These are phyloP conservation scores for Phascolomyces articulosus DNA, from an alignment of 371 early-diverging fungal species.

Conservation along the genomic window DNA sequence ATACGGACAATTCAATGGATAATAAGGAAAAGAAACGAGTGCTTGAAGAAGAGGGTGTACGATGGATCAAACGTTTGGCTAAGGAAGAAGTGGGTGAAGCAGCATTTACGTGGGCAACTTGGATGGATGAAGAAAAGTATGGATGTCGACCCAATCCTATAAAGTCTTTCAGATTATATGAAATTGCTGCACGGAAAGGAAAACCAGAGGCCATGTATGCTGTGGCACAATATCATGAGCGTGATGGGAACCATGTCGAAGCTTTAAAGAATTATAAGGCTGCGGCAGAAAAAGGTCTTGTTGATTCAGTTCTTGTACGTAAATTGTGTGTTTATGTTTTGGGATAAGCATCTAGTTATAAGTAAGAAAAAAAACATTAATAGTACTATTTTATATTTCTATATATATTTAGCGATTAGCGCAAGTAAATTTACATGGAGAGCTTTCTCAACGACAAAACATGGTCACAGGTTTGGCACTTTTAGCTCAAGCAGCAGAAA, in stretches of 20 bases:
- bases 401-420: conserved; percentile 18
- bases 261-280: conserved; percentile 73
- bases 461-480: conserved; percentile 15
- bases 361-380: no score
- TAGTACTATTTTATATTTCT: no score
- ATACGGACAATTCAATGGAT: conserved; percentile 5
- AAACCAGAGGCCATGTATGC: conserved; percentile 29
- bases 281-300: conserved; percentile 70
- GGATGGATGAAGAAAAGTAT: conserved; percentile 69
- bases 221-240: conserved; percentile 43
- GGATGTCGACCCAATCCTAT: conserved; percentile 52
- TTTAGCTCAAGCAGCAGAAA: conserved; percentile 19
- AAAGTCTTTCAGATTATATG: conserved; percentile 43
- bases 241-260: conserved; percentile 53
- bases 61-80: conserved; percentile 73
- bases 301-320: conserved; percentile 60
- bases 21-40: conserved; percentile 20
- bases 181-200: conserved; percentile 29
- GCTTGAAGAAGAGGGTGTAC: conserved; percentile 62
- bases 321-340: not conserved
- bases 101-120: conserved; percentile 66
- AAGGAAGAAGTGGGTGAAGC: conserved; percentile 73
- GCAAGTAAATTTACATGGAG: conserved; percentile 18
- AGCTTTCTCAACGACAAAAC: conserved; percentile 25
- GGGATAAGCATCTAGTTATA: no score